These are phyloP conservation scores for Paramecium sexaurelia DNA, from an alignment of 73 alveolate genomes.

Conservation along the genomic window DNA sequence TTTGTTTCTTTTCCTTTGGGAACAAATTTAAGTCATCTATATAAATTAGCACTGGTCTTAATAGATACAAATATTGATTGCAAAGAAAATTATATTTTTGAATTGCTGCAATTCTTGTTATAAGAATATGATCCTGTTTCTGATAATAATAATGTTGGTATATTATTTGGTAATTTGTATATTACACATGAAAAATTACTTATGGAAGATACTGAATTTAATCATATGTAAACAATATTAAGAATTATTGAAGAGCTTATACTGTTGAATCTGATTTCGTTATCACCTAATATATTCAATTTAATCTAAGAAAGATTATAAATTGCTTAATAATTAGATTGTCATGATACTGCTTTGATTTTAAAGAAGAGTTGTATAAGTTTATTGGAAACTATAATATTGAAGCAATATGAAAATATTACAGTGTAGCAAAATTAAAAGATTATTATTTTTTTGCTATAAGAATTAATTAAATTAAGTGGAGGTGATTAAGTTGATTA, in stretches of 20 bases:
- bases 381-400: constrained; percentile 17
- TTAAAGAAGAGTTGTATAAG: constrained; percentile 21
- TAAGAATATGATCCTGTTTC: constrained; percentile 9
- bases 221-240: background rate
- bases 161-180: background rate
- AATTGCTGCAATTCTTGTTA: background rate
- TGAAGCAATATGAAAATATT: background rate
- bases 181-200: background rate
- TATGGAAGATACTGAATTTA: background rate
- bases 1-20: constrained; percentile 13
- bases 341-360: background rate
- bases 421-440: background rate
- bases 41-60: background rate
- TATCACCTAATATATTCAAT: background rate
- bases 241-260: background rate
- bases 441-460: background rate
- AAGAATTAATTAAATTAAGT: background rate
- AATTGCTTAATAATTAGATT: background rate
- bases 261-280: background rate
- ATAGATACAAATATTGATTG: background rate
- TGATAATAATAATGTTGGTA: background rate
- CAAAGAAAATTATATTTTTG: background rate
- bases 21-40: background rate
- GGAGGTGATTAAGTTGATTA: background rate
- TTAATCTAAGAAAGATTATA: background rate